These are phyloP conservation scores for Monosporascus sp. DNA, from an alignment of 2,329 filamentous ascomycete genomes.

Conservation along the genomic window DNA sequence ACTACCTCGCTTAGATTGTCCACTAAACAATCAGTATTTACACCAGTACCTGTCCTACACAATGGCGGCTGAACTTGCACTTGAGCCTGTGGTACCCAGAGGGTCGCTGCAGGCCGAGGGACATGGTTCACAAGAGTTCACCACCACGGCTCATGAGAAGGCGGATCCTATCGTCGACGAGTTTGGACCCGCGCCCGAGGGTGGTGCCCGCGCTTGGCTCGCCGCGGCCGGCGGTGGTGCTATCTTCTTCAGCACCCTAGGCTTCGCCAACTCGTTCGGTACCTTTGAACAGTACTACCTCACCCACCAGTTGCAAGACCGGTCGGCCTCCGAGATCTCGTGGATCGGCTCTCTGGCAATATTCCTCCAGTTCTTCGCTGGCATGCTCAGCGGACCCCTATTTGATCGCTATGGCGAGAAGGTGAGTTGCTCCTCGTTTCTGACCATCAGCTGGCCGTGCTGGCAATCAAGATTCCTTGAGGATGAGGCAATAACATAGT, in stretches of 20 bases:
- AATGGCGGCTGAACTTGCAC: too few relatives aligned
- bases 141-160: too few relatives aligned
- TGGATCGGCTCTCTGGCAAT: conserved; percentile 31
- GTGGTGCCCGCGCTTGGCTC: conserved; percentile 24
- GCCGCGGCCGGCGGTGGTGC: conserved; percentile 16
- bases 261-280: conserved; percentile 33
- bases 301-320: conserved; percentile 18
- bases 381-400: conserved; percentile 24
- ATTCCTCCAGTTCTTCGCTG: conserved; percentile 25
- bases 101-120: too few relatives aligned
- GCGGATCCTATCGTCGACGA: too few relatives aligned
- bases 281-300: conserved; percentile 30
- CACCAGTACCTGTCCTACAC: too few relatives aligned
- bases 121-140: too few relatives aligned
- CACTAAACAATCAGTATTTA: too few relatives aligned
- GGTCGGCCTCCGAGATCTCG: conserved; percentile 24
- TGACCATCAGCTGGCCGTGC: too few relatives aligned
- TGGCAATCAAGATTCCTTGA: too few relatives aligned
- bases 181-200: conserved; percentile 13
- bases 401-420: conserved; percentile 31
- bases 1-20: too few relatives aligned
- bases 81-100: too few relatives aligned
- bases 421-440: too few relatives aligned
- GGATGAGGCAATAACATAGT: conserved; percentile 12
- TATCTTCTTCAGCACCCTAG: conserved; percentile 27